These are phyloP conservation scores for Candida andamanensis DNA, from an alignment of 805 yeast species.

Conservation along the genomic window DNA sequence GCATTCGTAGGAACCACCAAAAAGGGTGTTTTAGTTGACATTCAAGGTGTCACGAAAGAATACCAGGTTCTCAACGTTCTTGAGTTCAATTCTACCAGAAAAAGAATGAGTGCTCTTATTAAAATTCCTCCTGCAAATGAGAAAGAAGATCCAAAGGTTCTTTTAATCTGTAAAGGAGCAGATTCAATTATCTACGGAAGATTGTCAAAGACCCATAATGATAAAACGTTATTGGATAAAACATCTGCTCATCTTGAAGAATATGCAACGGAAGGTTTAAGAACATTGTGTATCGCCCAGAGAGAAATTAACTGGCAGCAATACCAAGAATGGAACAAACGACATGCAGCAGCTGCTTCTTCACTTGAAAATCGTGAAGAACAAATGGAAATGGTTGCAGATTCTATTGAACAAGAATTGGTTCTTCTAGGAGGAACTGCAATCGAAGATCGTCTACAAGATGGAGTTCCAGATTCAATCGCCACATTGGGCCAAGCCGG, in stretches of 20 bases:
- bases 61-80: slow-evolving; percentile 65
- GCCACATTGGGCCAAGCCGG: slow-evolving; percentile 65
- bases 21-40: slow-evolving; percentile 59
- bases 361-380: slow-evolving; percentile 62
- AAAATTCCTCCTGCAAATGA: slow-evolving; percentile 58
- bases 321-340: slow-evolving; percentile 58
- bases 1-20: slow-evolving; percentile 62
- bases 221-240: slow-evolving; percentile 47
- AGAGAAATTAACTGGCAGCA: slow-evolving; percentile 59
- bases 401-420: slow-evolving; percentile 63
- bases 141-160: slow-evolving; percentile 41
- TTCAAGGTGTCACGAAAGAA: slow-evolving; percentile 67
- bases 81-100: slow-evolving; percentile 80
- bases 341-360: slow-evolving; percentile 61
- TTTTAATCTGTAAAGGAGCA: slow-evolving; percentile 79
- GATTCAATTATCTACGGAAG: slow-evolving; percentile 74
- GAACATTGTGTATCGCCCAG: slow-evolving; percentile 78
- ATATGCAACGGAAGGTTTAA: slow-evolving; percentile 76
- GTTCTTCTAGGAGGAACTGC: slow-evolving; percentile 74
- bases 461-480: slow-evolving; percentile 74
- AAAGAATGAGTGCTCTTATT: slow-evolving; percentile 80
- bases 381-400: slow-evolving; percentile 69
- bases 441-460: slow-evolving; percentile 73
- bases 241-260: slow-evolving; percentile 75
- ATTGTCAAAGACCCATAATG: slow-evolving; percentile 38